These are phyloP conservation scores for Neonectria neomacrospora DNA, from an alignment of 2,329 filamentous ascomycete genomes.

Conservation along the genomic window DNA sequence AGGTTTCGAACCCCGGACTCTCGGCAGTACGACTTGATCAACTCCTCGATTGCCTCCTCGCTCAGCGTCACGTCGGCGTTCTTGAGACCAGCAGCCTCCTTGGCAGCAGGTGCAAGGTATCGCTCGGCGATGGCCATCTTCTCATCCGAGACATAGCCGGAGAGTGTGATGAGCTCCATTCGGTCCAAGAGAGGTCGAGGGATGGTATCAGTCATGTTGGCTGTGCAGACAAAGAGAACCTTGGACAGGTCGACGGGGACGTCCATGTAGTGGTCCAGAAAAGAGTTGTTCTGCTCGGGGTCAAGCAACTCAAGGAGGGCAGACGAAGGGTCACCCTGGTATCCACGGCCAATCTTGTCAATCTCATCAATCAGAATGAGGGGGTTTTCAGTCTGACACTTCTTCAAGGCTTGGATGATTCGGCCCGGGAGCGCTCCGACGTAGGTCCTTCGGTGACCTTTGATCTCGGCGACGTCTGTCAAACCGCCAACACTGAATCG, in stretches of 20 bases:
- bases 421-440: constrained; percentile 94
- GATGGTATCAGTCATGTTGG: constrained; percentile 99
- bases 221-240: constrained; percentile 97
- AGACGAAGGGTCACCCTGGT: constrained; percentile 95
- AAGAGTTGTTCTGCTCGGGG: constrained; percentile 96
- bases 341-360: constrained; percentile 96
- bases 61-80: constrained; percentile 89
- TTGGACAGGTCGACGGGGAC: constrained; percentile 97
- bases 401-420: constrained; percentile 98
- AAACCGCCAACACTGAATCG: constrained; percentile 97
- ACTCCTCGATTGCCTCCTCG: constrained; percentile 89
- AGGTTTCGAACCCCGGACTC: constrained; percentile 97
- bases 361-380: constrained; percentile 96
- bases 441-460: constrained; percentile 95
- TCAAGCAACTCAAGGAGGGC: constrained; percentile 93
- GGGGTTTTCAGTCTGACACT: constrained; percentile 98
- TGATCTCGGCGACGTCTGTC: constrained; percentile 98
- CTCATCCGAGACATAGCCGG: constrained; percentile 96
- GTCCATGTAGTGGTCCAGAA: constrained; percentile 98
- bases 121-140: constrained; percentile 98
- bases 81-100: constrained; percentile 90
- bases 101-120: constrained; percentile 93
- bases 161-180: constrained; percentile 97
- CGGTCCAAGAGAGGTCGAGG: constrained; percentile 92
- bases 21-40: constrained; percentile 98